These are phyloP conservation scores for Posidonia australis DNA, from an alignment of 106 monocot genomes.

Conservation along the genomic window DNA sequence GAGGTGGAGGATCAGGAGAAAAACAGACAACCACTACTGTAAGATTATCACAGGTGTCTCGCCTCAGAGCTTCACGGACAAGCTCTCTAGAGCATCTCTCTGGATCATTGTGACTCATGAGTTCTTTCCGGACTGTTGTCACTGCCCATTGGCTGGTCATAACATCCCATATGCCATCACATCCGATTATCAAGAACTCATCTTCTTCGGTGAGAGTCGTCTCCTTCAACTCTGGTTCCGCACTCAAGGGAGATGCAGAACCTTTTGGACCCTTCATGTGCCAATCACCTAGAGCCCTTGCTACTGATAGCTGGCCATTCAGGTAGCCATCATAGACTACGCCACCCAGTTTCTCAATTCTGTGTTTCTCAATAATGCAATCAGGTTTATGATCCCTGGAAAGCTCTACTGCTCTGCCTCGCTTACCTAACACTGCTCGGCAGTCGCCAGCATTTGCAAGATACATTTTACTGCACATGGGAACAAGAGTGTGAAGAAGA, in stretches of 20 bases:
- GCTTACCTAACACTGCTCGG: conserved; percentile 20
- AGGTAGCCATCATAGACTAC: conserved; percentile 19
- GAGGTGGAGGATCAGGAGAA: conserved; percentile 17
- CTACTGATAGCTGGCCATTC: conserved; percentile 18
- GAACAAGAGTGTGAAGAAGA: background rate
- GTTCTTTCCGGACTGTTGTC: conserved; percentile 10
- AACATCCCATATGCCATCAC: conserved; percentile 27
- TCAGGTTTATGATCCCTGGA: conserved; percentile 18
- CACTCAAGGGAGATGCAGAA: conserved; percentile 13
- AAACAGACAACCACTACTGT: conserved; percentile 23
- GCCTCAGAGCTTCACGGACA: conserved; percentile 16
- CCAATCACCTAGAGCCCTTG: conserved; percentile 28
- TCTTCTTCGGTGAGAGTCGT: conserved; percentile 17
- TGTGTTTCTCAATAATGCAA: conserved; percentile 7
- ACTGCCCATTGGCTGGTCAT: conserved; percentile 25
- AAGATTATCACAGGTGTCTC: conserved; percentile 18
- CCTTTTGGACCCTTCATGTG: conserved; percentile 28
- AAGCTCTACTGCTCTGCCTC: conserved; percentile 19
- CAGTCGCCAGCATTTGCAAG: conserved; percentile 29
- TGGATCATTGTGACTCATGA: conserved; percentile 20
- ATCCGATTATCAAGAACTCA: conserved; percentile 23
- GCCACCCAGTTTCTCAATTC: conserved; percentile 24
- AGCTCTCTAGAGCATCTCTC: conserved; percentile 16
- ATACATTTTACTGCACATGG: conserved; percentile 8
- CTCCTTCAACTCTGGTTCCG: conserved; percentile 16